Percentiles rank a stretch among this genome's conserved stretches.
These are phyloP conservation scores for Xylaria cubensis DNA, from an alignment of 495 filamentous ascomycete species.

Conservation along the genomic window DNA sequence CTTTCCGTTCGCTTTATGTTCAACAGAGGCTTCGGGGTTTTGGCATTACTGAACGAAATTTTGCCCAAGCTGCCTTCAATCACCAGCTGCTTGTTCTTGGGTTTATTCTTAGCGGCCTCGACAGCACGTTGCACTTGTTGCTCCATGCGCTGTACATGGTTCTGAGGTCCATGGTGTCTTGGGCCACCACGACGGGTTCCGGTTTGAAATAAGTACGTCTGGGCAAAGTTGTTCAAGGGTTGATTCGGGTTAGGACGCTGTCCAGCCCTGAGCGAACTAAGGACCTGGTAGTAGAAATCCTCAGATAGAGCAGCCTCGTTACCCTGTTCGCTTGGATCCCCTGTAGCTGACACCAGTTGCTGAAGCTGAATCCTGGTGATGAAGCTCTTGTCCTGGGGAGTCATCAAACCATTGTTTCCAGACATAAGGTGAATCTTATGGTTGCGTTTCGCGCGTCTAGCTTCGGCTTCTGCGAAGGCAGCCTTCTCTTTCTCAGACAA, in stretches of 20 bases:
- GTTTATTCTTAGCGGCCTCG: constrained; percentile 93
- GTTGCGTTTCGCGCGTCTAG: constrained; percentile 93
- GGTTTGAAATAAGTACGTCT: constrained; percentile 95
- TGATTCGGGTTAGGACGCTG: constrained; percentile 87
- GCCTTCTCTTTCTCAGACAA: constrained; percentile 80
- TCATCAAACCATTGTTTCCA: constrained; percentile 96
- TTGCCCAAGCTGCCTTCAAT: constrained; percentile 98
- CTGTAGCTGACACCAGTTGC: constrained; percentile 90
- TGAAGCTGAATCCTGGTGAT: constrained; percentile 97
- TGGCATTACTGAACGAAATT: constrained; percentile 98
- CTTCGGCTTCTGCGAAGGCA: constrained; percentile 84
- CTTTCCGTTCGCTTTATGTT: constrained; percentile 93
- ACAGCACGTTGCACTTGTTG: constrained; percentile 98
- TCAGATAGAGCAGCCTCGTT: constrained; percentile 81
- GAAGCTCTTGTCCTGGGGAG: constrained; percentile 98
- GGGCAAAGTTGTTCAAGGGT: constrained; percentile 92
- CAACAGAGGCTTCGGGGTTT: constrained; percentile 90
- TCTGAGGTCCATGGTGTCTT: constrained; percentile 82
- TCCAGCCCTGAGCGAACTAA: constrained; percentile 88
- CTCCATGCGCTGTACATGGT: constrained; percentile 98
- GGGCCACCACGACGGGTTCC: constrained; percentile 76
- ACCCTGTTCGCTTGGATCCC: constrained; percentile 79
- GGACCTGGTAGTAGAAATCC: constrained; percentile 99
- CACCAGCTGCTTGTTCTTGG: constrained; percentile 97
- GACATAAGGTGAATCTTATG: constrained; percentile 97